Percentiles rank a stretch among this genome's conserved stretches.
phyloP scores from a whole-genome alignment of 139 green algal genomes.

The Chlamydomonas urium region DNA sequence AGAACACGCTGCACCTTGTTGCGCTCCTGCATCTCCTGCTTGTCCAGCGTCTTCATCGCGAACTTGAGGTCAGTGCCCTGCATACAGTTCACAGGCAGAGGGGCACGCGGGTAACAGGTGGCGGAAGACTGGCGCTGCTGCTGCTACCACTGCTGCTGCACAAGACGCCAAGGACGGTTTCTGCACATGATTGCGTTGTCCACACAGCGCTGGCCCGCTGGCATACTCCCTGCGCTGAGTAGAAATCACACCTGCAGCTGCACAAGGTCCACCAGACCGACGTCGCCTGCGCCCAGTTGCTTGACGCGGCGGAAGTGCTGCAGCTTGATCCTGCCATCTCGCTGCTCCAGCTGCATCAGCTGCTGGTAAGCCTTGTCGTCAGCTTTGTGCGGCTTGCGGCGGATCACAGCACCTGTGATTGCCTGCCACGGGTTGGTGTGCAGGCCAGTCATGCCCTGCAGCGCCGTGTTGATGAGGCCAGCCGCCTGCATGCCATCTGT shows the following conservation, averaged over 20 bases:
- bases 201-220: too few species aligned
- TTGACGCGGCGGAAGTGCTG: conserved; percentile 81
- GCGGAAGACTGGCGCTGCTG: neutral
- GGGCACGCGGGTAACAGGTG: neutral
- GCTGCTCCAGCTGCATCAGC: conserved; percentile 43
- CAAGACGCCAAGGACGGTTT: too few species aligned
- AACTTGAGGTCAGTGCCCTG: conserved; percentile 70
- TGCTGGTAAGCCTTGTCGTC: conserved; percentile 48
- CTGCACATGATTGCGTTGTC: too few species aligned
- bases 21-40: conserved; percentile 95
- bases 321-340: conserved; percentile 71
- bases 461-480: conserved; percentile 37
- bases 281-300: conserved; percentile 86
- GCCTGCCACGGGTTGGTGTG: conserved; percentile 60
- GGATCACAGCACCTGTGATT: conserved; percentile 44
- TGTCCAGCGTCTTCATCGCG: conserved; percentile 94
- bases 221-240: too few species aligned
- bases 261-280: conserved; percentile 82
- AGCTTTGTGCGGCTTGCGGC: conserved; percentile 50
- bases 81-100: conserved; percentile 9
- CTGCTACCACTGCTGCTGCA: neutral
- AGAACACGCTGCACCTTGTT: conserved; percentile 93
- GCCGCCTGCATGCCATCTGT: conserved; percentile 39
- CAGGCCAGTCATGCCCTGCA: conserved; percentile 48
- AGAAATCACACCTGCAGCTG: conserved; percentile 45